Base-by-base conservation (phyloP, 2,329 filamentous ascomycete species). In the Verticillium nubilum region DNA sequence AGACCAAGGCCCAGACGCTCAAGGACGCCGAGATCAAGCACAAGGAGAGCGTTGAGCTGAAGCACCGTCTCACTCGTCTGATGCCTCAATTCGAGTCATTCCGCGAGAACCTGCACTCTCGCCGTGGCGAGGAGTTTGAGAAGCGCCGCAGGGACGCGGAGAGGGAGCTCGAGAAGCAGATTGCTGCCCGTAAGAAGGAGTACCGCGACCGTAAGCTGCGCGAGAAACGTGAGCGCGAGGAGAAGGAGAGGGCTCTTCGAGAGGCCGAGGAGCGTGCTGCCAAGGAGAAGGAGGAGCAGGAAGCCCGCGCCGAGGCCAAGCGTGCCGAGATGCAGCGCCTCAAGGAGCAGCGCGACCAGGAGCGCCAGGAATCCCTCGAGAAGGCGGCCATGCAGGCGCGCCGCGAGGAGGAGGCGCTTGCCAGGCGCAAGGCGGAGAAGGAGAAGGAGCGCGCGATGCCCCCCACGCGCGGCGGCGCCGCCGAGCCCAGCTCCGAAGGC, bases 111-210 rank as follows among this genome's bases (percentile, higher is more conserved):
- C 86, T 99, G 58, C 90, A 91, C 63, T 89, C 95, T 74, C 89
- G 92, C 71, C 91, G 94, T 67, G 91, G 92, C 71, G 90, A 96
- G 68, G 92, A 98, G 76, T 99, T 98, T 67, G 95, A 98, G 83
- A 94, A 90, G 80, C 90, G 93, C 65, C 91, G 91, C 71, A 92
- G 90, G 74, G 88, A 91, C 69, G 95, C 95, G 31, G 92, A 98
- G 81, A 87, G 89, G 65, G 95, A 99, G 73, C 85, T 98, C 60
- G 91, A 98, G 80, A 90, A 89, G 76, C 92, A 96, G 79, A 96
- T 97, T 76, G 85, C 88, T 42, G 84, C 87, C 65, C 91, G 95
- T 69, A 88, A 92, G 77, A 94, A 92, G 83, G 92, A 97, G 74
- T 86, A 90, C 70, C 88, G 90, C 67, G 94, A 97, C 71, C 86